phyloP scores from a whole-genome alignment of 768 basidiomycete species.

The Boletus eberwhitei region DNA sequence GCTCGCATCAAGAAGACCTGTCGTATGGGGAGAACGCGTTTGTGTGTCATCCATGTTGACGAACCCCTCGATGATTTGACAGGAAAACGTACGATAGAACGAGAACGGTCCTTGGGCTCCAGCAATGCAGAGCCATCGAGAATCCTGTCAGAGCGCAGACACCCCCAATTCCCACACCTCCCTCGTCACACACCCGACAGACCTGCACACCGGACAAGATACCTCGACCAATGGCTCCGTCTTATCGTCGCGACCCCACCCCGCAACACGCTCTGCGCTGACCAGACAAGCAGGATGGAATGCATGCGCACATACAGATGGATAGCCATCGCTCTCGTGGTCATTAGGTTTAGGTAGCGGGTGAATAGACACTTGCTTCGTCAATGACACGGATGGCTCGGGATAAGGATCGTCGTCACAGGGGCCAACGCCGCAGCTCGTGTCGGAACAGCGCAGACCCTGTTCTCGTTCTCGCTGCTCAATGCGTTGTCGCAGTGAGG shows the following conservation, averaged over 20 bases:
- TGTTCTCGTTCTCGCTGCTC: constrained; percentile 71
- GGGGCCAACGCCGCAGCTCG: constrained; percentile 72
- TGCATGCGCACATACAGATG: constrained; percentile 51
- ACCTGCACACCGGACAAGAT: constrained; percentile 71
- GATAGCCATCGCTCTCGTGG: constrained; percentile 13
- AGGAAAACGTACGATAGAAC: constrained; percentile 3
- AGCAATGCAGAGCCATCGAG: not conserved
- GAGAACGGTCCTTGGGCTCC: not conserved
- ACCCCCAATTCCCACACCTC: constrained; percentile 59
- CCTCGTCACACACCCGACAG: constrained; percentile 55
- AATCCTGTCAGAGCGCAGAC: constrained; percentile 23
- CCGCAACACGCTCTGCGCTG: constrained; percentile 57
- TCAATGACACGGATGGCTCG: constrained; percentile 19
- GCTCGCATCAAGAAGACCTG: constrained; percentile 3
- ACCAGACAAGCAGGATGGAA: constrained; percentile 78
- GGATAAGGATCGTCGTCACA: constrained; percentile 66
- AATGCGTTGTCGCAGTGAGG: constrained; percentile 67
- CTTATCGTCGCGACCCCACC: constrained; percentile 52
- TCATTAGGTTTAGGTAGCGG: constrained; percentile 10
- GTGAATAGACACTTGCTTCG: constrained; percentile 26
- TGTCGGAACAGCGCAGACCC: constrained; percentile 68
- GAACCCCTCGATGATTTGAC: not conserved
- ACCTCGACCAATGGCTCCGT: constrained; percentile 52
- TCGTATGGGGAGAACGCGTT: not conserved
- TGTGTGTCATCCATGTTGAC: not conserved